Percentiles rank a stretch among this genome's conserved stretches.
phyloP scores from a whole-genome alignment of 176 grass and related monocot genomes.

The Thinopyrum elongatum region DNA sequence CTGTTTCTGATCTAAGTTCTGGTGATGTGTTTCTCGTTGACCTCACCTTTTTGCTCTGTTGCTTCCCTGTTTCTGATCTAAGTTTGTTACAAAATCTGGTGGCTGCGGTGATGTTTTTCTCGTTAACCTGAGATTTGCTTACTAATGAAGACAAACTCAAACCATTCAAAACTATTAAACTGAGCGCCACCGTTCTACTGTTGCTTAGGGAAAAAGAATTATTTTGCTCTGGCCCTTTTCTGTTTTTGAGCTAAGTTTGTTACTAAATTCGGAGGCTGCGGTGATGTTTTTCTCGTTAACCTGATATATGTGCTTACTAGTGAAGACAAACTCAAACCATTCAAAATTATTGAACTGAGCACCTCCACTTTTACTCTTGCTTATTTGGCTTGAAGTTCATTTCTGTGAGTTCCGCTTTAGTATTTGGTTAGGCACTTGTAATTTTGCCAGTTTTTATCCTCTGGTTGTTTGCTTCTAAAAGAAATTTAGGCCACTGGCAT shows the following conservation, averaged over 20 bases:
- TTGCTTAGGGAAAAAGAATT: background rate
- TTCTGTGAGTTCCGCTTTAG: background rate
- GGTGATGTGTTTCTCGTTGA: slow-evolving; percentile 38
- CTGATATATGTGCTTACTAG: slow-evolving; percentile 24
- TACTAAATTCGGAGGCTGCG: background rate
- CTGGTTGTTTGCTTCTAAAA: background rate
- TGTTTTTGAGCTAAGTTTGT: background rate
- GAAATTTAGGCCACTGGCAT: background rate
- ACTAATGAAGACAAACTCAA: slow-evolving; percentile 33
- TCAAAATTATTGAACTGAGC: slow-evolving; percentile 31
- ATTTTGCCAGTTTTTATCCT: background rate
- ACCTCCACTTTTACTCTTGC: background rate
- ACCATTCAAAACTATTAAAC: slow-evolving; percentile 36
- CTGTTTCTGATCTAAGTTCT: background rate
- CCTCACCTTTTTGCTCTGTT: background rate
- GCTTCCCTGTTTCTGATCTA: background rate
- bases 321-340: slow-evolving; percentile 41
- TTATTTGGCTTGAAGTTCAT: background rate
- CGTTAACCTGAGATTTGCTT: slow-evolving; percentile 33
- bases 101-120: slow-evolving; percentile 27
- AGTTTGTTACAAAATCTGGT: background rate
- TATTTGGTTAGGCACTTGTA: background rate
- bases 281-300: slow-evolving; percentile 42
- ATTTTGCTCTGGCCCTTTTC: background rate
- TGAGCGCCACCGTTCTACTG: background rate